Evolutionary conservation across 2,329 filamentous ascomycete genomes (phyloP), one percentile per base, ranked within the genome.

Genomic region (Esteya vermicola): DNA sequence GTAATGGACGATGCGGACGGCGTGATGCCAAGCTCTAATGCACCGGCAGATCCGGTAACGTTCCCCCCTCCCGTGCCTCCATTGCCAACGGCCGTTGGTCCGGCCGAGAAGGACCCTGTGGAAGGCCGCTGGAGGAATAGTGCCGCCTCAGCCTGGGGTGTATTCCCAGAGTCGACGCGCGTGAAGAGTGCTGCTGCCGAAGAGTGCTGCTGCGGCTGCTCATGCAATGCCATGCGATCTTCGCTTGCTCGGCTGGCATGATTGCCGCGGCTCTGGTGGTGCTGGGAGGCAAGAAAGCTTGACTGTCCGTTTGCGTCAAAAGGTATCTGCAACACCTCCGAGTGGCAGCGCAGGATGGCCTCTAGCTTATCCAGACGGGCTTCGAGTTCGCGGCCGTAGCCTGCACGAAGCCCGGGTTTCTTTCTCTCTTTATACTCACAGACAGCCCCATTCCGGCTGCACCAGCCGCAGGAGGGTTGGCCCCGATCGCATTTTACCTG

Each of bases 401-500:
- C 76, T 26, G 76, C 76, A 39, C 74, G 63, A 12, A 80, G 57
- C 0, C 76, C 76, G 9, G 76, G 76, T 51, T 79, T 78, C 59
- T 79, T 79, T 40, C 76, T 67, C 51, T 80, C 75, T 52, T 77
- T 79, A 57, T 81, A 81, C 53, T 80, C 75, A 59, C 76, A 81
- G 16, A 60, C 54, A 23, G 72, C 72, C 25, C 67, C 67, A 55
- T 81, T 80, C 43, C 74, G 72, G 47, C 60, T 72, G 50, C 76
- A 80, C 76, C 76, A 80, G 37, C 76, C 75, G 50, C 76, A 81
- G 6, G 75, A 73, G 2, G 82, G 82, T 51, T 85, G 79, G 6
- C 76, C 78, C 27, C 83, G 73, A 58, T 88, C 81, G 57, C 80
- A 83, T 68, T 81, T 81, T 22, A 81, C 76, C 75, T 78, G 50